Base-by-base conservation (phyloP, 805 yeast species). In the Zygosaccharomyces siamensis region DNA sequence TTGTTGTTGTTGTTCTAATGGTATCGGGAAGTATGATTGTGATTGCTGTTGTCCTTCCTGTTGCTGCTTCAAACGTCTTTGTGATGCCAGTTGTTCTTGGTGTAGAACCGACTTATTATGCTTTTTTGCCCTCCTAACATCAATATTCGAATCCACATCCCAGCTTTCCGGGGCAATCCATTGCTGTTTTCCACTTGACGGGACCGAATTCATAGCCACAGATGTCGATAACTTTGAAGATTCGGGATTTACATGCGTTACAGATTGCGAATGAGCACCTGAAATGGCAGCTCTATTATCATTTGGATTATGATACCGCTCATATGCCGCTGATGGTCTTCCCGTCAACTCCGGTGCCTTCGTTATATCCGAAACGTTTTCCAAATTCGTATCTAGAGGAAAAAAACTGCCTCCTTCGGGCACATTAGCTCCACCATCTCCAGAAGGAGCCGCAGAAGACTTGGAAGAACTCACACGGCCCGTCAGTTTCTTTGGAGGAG, bases 101-200 rank as follows among this genome's bases (percentile, higher is more conserved):
- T 43, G 39, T 26, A 33, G 16, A 33, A 33, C 21, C 7, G 37
- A 33, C 20, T 33, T 47, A 27, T 27, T 23, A 27, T 40, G 24
- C 50, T 50, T 47, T 31, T 51, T 54, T 37, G 56, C 37, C 18
- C 57, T 47, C 28, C 62, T 56, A 42, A 39, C 43, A 51, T 60
- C 59, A 4, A 43, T 39, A 38, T 45, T 52, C 23, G 54, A 51
- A 51, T 75, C 78, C 7, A 79, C 83, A 56, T 79, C 81, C 84
- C 84, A 80, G 52, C 79, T 74, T 47, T 79, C 83, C 2, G 84
- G 84, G 4, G 84, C 78, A 23, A 65, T 67, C 84, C 84, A 80
- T 43, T 57, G 61, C 21, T 27, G 48, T 26, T 20, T 31, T 6
- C 16, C 36, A 30, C 7, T 31, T 4, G 36, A 27, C 4, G 44